Percentiles rank a stretch among this genome's conserved stretches.
These are phyloP conservation scores for Phytomonas francai DNA, from an alignment of 208 protist species.

Conservation along the genomic window DNA sequence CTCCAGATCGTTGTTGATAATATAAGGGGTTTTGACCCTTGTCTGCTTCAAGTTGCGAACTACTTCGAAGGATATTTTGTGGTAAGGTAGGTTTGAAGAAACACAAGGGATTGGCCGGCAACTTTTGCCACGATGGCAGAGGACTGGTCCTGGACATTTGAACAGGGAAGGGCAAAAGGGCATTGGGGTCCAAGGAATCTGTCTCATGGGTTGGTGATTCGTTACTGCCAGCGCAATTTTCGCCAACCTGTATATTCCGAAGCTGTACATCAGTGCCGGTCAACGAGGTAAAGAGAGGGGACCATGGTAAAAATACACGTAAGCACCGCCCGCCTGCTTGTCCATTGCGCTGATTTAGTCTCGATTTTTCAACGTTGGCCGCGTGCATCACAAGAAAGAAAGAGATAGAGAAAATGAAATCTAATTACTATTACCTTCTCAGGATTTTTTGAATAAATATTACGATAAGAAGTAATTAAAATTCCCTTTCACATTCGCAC, in stretches of 20 bases:
- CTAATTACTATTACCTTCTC: neutral
- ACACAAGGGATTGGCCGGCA: slow-evolving; percentile 1
- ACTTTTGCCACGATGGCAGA: neutral
- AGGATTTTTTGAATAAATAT: neutral
- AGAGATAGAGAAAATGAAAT: neutral
- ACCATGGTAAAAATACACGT: neutral
- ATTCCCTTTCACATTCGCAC: neutral
- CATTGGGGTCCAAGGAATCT: neutral
- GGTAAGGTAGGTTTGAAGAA: neutral
- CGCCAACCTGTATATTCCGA: neutral
- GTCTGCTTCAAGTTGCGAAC: neutral
- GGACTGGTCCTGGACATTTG: neutral
- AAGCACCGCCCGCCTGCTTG: neutral
- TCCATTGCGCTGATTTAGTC: neutral
- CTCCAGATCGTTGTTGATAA: neutral
- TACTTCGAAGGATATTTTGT: neutral
- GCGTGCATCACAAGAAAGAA: neutral
- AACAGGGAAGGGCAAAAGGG: neutral
- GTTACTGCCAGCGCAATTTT: neutral
- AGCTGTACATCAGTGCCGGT: neutral
- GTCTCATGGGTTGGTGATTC: neutral
- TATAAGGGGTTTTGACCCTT: neutral
- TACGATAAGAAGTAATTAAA: neutral
- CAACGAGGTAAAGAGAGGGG: neutral
- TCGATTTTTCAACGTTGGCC: neutral